Base-by-base conservation (phyloP, 2,329 filamentous ascomycete genomes). In the Penicillium psychrosexuale region DNA sequence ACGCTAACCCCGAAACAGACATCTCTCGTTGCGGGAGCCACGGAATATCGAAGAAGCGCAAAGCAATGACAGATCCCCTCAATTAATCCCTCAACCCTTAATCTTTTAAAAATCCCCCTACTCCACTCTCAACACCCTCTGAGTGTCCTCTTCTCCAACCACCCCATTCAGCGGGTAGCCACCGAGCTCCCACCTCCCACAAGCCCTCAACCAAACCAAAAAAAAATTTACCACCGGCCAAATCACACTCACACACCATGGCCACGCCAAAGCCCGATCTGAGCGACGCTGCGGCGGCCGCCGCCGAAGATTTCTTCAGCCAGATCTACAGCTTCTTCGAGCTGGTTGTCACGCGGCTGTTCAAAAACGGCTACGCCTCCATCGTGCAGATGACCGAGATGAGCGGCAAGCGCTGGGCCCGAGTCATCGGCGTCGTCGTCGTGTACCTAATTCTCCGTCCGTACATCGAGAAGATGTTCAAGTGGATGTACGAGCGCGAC, bases 361-460 rank as follows among this genome's bases (percentile, higher is more conserved):
- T 60, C 45, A 66, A 55, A 61, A 80, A 80, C 65, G 62, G 75
- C 52, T 68, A 72, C 56, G 57, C 62, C 50, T 74, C 78, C 42
- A 74, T 81, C 64, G 69, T 73, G 28, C 64, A 72, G 28, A 73
- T 82, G 61, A 72, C 69, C 43, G 54, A 72, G 28, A 73, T 82
- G 61, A 72, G 70, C 43, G 55, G 70, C 33, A 68, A 74, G 56
- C 78, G 79, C 62, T 82, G 77, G 73, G 75, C 94, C 64, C 88
- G 90, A 45, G 80, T 94, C 55, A 74, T 90, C 62, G 80, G 85
- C 61, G 82, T 91, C 58, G 82, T 91, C 19, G 84, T 90, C 65
- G 86, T 83, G 52, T 95, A 93, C 77, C 69, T 86, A 60, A 81
- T 94, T 49, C 66, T 91, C 24, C 85, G 90, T 1, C 89, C 89